Evolutionary conservation across 768 basidiomycete species (phyloP).

Genomic region (Chiua virens): DNA sequence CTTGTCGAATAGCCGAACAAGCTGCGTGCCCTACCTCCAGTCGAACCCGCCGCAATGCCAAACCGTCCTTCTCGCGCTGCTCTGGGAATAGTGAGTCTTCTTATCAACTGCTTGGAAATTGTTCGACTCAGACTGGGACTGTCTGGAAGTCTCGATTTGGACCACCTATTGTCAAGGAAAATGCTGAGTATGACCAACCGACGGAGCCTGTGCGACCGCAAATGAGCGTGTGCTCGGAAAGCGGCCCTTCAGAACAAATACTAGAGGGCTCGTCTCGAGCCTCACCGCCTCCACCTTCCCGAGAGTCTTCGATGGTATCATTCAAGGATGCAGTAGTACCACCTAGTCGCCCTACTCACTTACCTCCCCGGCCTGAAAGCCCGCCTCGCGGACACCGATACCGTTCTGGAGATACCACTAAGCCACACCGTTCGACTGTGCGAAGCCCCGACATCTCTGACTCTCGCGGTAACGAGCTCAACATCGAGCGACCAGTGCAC

Average conservation of each 20-base stretch:
- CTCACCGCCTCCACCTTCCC: constrained; percentile 29
- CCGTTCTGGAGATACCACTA: constrained; percentile 9
- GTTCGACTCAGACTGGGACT: no score
- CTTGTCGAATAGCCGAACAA: constrained; percentile 8
- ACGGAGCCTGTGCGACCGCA: constrained; percentile 4
- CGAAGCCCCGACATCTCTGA: not conserved
- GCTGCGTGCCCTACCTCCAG: constrained; percentile 3
- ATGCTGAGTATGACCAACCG: not conserved
- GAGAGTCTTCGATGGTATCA: constrained; percentile 29
- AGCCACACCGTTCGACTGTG: not conserved
- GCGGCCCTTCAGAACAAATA: constrained; percentile 7
- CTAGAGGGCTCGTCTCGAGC: constrained; percentile 21
- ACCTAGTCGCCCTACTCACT: constrained; percentile 12
- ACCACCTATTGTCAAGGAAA: constrained; percentile 28
- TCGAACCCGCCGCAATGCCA: constrained; percentile 6
- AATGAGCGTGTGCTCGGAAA: constrained; percentile 18
- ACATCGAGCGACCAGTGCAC: constrained; percentile 1
- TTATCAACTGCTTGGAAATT: no score
- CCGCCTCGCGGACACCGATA: constrained; percentile 12
- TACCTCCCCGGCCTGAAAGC: constrained; percentile 25
- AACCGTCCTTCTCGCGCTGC: constrained; percentile 18
- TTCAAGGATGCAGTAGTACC: constrained; percentile 7
- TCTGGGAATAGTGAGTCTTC: constrained; percentile 16
- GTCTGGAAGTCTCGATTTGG: constrained; percentile 36
- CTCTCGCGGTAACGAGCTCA: not conserved